A percentile compares a stretch with the other conserved stretches of the same genome.
These are phyloP conservation scores for Exophiala sideris DNA, from an alignment of 2,329 filamentous ascomycete genomes.

Conservation along the genomic window DNA sequence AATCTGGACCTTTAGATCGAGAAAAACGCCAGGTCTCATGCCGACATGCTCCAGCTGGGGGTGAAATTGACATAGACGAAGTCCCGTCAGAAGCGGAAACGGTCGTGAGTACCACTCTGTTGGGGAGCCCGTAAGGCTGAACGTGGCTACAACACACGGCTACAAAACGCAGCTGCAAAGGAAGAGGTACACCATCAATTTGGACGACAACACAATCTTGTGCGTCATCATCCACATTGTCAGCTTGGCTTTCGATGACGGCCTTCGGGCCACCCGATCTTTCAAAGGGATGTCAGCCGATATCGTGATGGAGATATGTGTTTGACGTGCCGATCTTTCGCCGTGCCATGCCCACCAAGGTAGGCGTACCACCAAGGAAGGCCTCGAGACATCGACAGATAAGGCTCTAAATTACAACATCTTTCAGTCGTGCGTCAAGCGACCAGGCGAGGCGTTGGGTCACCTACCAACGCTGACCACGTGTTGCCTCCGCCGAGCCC, in stretches of 20 bases:
- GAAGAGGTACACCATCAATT: conserved; percentile 1
- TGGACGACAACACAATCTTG: conserved; percentile 14
- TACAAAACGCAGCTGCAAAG: neutral
- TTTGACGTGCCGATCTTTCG: conserved; percentile 3
- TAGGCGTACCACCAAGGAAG: neutral
- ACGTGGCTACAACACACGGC: too few relatives aligned
- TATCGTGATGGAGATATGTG: conserved; percentile 1
- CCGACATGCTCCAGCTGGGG: conserved; percentile 2
- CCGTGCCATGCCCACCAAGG: too few relatives aligned
- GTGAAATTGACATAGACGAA: conserved; percentile 15
- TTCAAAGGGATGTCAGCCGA: conserved; percentile 2
- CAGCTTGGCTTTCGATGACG: conserved; percentile 12
- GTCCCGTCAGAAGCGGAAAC: conserved; percentile 13
- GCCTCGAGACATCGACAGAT: neutral
- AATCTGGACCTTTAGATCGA: conserved; percentile 15
- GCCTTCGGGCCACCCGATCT: conserved; percentile 7
- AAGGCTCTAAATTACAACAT: conserved; percentile 1
- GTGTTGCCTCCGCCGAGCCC: conserved; percentile 1
- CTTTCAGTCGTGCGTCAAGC: conserved; percentile 3
- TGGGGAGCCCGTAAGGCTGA: neutral
- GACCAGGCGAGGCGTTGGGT: conserved; percentile 1
- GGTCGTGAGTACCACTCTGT: conserved; percentile 3
- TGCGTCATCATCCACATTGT: conserved; percentile 15
- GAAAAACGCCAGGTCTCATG: conserved; percentile 11
- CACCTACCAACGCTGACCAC: conserved; percentile 1